Evolutionary conservation across 345 rosid genomes (phyloP).

Genomic region (Citrus medica): DNA sequence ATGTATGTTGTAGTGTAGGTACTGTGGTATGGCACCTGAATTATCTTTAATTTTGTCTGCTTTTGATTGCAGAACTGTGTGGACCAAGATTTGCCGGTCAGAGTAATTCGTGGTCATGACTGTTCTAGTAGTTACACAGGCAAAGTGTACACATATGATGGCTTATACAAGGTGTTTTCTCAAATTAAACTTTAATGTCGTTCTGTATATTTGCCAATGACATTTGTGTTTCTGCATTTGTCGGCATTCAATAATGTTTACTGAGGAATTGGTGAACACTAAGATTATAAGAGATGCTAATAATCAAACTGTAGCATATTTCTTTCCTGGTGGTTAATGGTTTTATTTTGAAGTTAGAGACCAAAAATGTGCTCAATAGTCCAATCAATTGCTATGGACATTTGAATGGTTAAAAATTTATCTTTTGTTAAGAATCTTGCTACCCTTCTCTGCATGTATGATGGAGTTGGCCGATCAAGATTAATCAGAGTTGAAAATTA

Average conservation of each 20-base stretch:
- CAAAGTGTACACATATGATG: slow-evolving; percentile 85
- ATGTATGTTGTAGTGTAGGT: background rate
- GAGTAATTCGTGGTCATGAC: slow-evolving; percentile 85
- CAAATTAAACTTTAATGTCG: background rate
- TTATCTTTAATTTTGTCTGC: slow-evolving; percentile 2
- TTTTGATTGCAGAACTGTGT: slow-evolving; percentile 60
- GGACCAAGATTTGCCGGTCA: slow-evolving; percentile 58
- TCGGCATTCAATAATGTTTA: background rate
- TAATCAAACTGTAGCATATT: background rate
- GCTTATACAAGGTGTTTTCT: slow-evolving; percentile 68
- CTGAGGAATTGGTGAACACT: background rate
- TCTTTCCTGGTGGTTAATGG: background rate
- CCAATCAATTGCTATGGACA: background rate
- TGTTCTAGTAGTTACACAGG: slow-evolving; percentile 62
- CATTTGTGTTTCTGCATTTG: background rate
- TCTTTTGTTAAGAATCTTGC: background rate
- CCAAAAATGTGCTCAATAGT: background rate
- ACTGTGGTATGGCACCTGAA: background rate
- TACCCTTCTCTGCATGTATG: background rate
- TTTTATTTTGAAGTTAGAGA: background rate
- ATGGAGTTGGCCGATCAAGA: background rate
- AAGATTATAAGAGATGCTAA: background rate
- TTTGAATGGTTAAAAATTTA: background rate
- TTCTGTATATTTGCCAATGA: background rate
- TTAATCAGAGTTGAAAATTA: background rate